Conservation (phyloP, 305 asterid genomes). For the Fraxinus dipetala region DNA sequence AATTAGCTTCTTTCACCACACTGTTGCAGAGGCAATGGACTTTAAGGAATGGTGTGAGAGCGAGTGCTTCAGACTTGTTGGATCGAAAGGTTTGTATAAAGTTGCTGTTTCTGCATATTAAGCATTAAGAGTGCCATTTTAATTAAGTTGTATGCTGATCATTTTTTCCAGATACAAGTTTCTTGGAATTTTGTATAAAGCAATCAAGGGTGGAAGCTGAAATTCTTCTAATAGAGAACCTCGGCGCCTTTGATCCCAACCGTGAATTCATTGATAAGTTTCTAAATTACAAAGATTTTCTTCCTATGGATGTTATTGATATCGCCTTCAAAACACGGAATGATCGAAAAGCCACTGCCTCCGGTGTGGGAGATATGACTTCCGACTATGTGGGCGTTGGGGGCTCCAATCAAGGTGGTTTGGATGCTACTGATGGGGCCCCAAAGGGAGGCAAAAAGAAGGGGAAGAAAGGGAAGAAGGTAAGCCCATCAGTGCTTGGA, state of each 20-base stretch:
- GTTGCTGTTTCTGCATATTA: not conserved
- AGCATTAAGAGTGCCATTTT: not conserved
- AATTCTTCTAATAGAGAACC: constrained; percentile 59
- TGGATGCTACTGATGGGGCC: constrained; percentile 39
- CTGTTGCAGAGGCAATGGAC: constrained; percentile 75
- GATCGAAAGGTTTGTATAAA: constrained; percentile 52
- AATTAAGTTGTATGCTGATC: constrained; percentile 6
- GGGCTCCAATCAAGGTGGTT: constrained; percentile 25
- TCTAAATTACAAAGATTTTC: constrained; percentile 64
- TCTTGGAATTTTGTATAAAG: constrained; percentile 67
- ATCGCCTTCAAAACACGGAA: constrained; percentile 58
- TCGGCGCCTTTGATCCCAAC: constrained; percentile 62
- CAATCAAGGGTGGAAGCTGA: constrained; percentile 77
- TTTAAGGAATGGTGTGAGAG: constrained; percentile 93
- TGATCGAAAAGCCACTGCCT: constrained; percentile 37
- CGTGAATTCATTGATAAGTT: constrained; percentile 73
- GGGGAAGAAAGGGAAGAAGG: constrained; percentile 67
- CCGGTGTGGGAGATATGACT: constrained; percentile 34
- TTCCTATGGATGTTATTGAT: constrained; percentile 61
- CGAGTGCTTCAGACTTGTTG: constrained; percentile 73
- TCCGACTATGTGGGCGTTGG: constrained; percentile 35
- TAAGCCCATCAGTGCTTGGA: constrained; percentile 65
- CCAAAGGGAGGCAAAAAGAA: constrained; percentile 58
- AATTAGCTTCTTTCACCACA: constrained; percentile 1
- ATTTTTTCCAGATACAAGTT: constrained; percentile 55